Evolutionary conservation across 1,284 basidiomycete species (phyloP).

Genomic region (Pascua guehoae): DNA sequence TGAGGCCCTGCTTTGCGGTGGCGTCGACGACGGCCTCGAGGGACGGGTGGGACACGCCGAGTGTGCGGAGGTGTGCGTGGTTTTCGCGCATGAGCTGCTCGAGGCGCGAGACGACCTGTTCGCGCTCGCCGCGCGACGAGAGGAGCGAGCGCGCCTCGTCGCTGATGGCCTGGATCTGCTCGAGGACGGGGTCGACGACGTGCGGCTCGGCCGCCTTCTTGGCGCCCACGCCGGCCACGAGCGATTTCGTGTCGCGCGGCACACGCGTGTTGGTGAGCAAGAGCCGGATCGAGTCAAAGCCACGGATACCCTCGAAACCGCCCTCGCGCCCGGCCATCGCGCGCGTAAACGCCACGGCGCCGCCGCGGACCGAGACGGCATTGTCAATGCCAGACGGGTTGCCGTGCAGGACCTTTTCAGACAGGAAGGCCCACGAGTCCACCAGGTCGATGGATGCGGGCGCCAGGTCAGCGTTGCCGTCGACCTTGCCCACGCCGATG

Average conservation of each 20-base stretch:
- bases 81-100: conserved; percentile 75
- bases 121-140: conserved; percentile 54
- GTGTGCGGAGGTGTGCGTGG: conserved; percentile 73
- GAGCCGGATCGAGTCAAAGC: conserved; percentile 75
- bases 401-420: conserved; percentile 95
- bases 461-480: conserved; percentile 55
- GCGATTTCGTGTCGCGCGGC: conserved; percentile 86
- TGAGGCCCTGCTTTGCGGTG: conserved; percentile 66
- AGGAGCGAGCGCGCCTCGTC: conserved; percentile 74
- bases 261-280: conserved; percentile 90
- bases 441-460: conserved; percentile 70
- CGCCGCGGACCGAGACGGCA: conserved; percentile 87
- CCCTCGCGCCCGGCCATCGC: conserved; percentile 69
- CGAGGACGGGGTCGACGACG: conserved; percentile 67
- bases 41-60: conserved; percentile 91
- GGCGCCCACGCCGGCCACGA: conserved; percentile 75
- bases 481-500: conserved; percentile 40
- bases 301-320: conserved; percentile 79
- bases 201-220: conserved; percentile 64
- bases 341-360: conserved; percentile 85
- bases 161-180: conserved; percentile 74
- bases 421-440: conserved; percentile 90
- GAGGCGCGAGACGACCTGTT: conserved; percentile 54
- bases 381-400: conserved; percentile 98
- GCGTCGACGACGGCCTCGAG: conserved; percentile 76